Evolutionary conservation across 257 asterid species (phyloP).

Genomic region (Solanum corneliomulleri): DNA sequence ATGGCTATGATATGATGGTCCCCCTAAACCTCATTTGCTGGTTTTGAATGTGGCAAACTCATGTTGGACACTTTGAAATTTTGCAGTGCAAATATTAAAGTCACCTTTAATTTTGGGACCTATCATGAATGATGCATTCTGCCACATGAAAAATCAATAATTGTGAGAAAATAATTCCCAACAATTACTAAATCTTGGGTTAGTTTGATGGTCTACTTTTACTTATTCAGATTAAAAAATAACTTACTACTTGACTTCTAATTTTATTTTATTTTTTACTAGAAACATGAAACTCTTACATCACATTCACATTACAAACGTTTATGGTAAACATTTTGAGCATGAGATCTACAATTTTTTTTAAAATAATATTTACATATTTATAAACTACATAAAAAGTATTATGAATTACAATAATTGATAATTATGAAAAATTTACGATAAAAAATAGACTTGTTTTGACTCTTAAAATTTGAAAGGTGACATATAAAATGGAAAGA

Average conservation of each 20-base stretch:
- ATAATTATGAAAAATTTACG: too few species aligned
- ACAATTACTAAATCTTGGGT: background rate
- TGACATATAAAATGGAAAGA: too few species aligned
- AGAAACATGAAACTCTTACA: background rate
- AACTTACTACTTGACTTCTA: background rate
- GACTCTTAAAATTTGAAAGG: too few species aligned
- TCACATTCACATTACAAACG: background rate
- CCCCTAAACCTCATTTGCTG: constrained; percentile 1
- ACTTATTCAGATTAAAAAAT: background rate
- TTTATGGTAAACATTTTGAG: background rate
- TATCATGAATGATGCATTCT: background rate
- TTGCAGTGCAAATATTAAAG: background rate
- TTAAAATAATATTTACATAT: too few species aligned
- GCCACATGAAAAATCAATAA: background rate
- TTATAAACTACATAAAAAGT: too few species aligned
- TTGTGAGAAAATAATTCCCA: background rate
- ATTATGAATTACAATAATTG: too few species aligned
- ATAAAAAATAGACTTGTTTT: too few species aligned
- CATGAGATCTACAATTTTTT: too few species aligned
- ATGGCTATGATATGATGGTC: background rate
- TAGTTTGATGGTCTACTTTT: background rate
- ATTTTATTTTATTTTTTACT: background rate
- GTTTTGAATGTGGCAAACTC: constrained; percentile 2
- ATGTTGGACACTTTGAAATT: background rate
- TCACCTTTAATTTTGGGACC: constrained; percentile 1